phyloP scores from a whole-genome alignment of 192 early-diverging fungal species.

The Backusella mclennaniae region DNA sequence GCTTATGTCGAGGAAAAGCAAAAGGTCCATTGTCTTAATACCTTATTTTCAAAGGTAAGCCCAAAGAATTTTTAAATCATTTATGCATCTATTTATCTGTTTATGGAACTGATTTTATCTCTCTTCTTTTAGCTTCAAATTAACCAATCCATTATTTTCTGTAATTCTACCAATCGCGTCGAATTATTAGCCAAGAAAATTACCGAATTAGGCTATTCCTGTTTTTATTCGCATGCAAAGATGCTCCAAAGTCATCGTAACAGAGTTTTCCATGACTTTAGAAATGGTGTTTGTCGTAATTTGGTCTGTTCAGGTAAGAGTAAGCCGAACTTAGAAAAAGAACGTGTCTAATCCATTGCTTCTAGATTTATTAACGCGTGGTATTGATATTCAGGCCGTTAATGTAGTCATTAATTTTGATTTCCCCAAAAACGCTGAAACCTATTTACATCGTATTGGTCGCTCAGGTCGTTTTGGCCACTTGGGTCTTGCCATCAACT shows the following conservation, averaged over 20 bases:
- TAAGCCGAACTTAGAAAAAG: background rate
- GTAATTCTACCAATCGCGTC: conserved; percentile 98
- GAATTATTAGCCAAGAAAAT: conserved; percentile 99
- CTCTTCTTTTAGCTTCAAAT: conserved; percentile 77
- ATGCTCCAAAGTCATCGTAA: conserved; percentile 99
- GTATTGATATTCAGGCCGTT: conserved; percentile 99
- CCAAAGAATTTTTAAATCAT: background rate
- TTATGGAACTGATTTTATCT: background rate
- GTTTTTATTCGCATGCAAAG: conserved; percentile 98
- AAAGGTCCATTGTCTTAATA: conserved; percentile 95
- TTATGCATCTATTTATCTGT: background rate
- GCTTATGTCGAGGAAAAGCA: conserved; percentile 99
- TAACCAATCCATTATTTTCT: conserved; percentile 99
- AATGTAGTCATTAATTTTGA: conserved; percentile 99
- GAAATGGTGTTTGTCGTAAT: conserved; percentile 96
- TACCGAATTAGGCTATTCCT: conserved; percentile 98
- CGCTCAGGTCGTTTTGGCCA: conserved; percentile 96
- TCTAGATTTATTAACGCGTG: conserved; percentile 90
- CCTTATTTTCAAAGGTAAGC: conserved; percentile 81
- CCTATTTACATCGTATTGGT: conserved; percentile 98
- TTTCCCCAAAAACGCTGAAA: conserved; percentile 99
- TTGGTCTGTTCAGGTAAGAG: conserved; percentile 88
- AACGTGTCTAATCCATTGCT: background rate
- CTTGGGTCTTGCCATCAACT: conserved; percentile 95
- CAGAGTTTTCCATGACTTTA: conserved; percentile 99